phyloP scores from a whole-genome alignment of 345 rosid genomes.

The Sonneratia alba region DNA sequence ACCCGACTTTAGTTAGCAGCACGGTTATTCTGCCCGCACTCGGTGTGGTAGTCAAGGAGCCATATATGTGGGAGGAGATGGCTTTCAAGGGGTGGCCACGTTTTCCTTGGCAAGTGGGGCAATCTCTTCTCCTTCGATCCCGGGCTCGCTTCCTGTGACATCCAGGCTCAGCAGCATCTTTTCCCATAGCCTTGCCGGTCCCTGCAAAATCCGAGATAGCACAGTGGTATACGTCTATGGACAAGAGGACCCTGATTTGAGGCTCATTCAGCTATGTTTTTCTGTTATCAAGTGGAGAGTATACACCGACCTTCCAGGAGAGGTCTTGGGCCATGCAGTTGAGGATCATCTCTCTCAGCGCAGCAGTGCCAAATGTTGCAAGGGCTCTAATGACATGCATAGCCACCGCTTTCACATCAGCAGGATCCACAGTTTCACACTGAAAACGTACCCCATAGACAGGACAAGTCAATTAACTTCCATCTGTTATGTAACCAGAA shows the following conservation, averaged over 20 bases:
- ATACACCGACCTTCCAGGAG: slow-evolving; percentile 83
- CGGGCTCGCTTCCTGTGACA: slow-evolving; percentile 48
- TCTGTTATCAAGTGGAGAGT: background rate
- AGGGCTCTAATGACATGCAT: slow-evolving; percentile 50
- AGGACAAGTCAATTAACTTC: background rate
- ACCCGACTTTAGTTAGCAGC: background rate
- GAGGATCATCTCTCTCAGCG: slow-evolving; percentile 60
- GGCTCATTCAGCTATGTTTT: background rate
- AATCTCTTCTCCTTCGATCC: slow-evolving; percentile 71
- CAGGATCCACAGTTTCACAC: slow-evolving; percentile 78
- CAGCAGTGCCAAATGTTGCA: slow-evolving; percentile 43
- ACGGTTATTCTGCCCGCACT: background rate
- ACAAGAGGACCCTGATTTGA: background rate
- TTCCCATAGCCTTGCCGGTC: slow-evolving; percentile 75
- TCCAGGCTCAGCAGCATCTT: slow-evolving; percentile 46
- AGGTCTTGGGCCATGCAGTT: slow-evolving; percentile 88
- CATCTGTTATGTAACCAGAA: background rate
- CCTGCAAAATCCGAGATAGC: slow-evolving; percentile 34
- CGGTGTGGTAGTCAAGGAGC: background rate
- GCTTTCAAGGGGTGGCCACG: slow-evolving; percentile 63
- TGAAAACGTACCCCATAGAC: slow-evolving; percentile 13
- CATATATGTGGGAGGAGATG: background rate
- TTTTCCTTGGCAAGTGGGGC: slow-evolving; percentile 81
- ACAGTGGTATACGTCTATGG: background rate
- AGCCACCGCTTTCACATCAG: slow-evolving; percentile 61